Conservation (phyloP, 2,329 filamentous ascomycete species). For the Taxawa tesnikishii region DNA sequence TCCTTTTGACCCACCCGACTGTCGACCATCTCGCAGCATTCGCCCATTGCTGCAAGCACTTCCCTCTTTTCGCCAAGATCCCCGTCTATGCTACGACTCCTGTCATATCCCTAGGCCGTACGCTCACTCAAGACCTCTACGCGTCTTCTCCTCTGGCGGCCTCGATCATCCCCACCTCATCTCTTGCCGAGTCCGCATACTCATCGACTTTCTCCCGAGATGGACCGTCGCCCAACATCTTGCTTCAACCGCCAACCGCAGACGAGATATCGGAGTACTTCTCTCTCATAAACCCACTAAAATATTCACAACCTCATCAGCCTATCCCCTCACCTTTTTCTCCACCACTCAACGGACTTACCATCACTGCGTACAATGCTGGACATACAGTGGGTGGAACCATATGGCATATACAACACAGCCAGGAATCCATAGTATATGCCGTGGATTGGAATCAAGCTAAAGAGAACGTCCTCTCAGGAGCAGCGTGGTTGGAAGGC, state of each 20-base stretch:
- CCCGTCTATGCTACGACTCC: constrained; percentile 90
- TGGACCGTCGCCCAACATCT: constrained; percentile 33
- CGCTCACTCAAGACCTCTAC: constrained; percentile 84
- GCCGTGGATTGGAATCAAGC: constrained; percentile 97
- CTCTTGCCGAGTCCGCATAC: constrained; percentile 54
- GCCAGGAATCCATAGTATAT: constrained; percentile 92
- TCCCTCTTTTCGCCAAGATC: constrained; percentile 81
- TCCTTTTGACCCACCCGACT: constrained; percentile 91
- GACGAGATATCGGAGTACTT: constrained; percentile 93
- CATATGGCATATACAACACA: constrained; percentile 98
- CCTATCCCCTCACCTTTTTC: constrained; percentile 78
- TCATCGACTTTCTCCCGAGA: constrained; percentile 41
- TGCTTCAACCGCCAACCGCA: constrained; percentile 58
- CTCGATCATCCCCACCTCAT: constrained; percentile 62
- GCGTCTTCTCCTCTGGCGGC: constrained; percentile 78
- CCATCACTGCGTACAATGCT: constrained; percentile 91
- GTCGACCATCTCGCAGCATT: constrained; percentile 84
- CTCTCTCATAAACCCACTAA: constrained; percentile 76
- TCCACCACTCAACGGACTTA: constrained; percentile 78
- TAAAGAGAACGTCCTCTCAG: constrained; percentile 87
- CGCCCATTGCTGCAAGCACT: constrained; percentile 93
- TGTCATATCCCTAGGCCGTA: constrained; percentile 85
- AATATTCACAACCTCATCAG: constrained; percentile 94
- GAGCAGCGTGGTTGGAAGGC: constrained; percentile 85
- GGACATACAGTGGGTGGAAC: constrained; percentile 93